Conservation (phyloP, 129 eudicot genomes). For the Escallonia rubra region DNA sequence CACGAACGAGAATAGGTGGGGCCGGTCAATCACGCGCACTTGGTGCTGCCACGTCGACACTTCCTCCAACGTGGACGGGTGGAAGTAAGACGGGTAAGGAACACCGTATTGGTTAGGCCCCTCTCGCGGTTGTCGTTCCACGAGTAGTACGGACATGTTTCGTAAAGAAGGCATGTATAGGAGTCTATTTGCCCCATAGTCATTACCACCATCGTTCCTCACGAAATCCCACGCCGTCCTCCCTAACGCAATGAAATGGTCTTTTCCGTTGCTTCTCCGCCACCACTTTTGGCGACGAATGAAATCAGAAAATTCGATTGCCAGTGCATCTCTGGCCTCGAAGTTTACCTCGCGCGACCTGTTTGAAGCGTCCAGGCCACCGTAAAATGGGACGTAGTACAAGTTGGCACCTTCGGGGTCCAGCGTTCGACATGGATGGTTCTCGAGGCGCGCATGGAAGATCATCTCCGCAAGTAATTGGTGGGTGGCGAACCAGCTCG, state of each 20-base stretch:
- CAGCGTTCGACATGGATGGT: conserved; percentile 67
- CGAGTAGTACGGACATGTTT: conserved; percentile 81
- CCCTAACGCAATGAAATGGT: conserved; percentile 90
- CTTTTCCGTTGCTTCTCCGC: conserved; percentile 69
- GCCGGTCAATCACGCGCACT: conserved; percentile 55
- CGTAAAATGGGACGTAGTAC: conserved; percentile 78
- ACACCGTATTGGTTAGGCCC: conserved; percentile 63
- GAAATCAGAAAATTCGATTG: conserved; percentile 72
- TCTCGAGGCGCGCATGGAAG: conserved; percentile 71
- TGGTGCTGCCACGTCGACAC: conserved; percentile 78
- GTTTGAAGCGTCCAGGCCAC: conserved; percentile 79
- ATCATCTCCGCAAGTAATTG: conserved; percentile 87
- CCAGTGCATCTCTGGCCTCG: conserved; percentile 61
- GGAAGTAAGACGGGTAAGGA: conserved; percentile 84
- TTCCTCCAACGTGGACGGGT: conserved; percentile 68
- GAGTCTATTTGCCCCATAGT: conserved; percentile 85
- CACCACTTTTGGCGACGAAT: conserved; percentile 64
- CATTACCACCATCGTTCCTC: conserved; percentile 48
- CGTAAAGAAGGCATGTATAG: conserved; percentile 69
- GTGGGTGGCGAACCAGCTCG: conserved; percentile 79
- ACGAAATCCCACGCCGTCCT: conserved; percentile 93
- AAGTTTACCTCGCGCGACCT: conserved; percentile 78
- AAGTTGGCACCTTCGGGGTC: conserved; percentile 84
- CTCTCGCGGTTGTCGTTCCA: conserved; percentile 86
- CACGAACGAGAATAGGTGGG: conserved; percentile 73